Evolutionary conservation across 2,329 filamentous ascomycete genomes (phyloP).

Genomic region (Ascomycota sp.): DNA sequence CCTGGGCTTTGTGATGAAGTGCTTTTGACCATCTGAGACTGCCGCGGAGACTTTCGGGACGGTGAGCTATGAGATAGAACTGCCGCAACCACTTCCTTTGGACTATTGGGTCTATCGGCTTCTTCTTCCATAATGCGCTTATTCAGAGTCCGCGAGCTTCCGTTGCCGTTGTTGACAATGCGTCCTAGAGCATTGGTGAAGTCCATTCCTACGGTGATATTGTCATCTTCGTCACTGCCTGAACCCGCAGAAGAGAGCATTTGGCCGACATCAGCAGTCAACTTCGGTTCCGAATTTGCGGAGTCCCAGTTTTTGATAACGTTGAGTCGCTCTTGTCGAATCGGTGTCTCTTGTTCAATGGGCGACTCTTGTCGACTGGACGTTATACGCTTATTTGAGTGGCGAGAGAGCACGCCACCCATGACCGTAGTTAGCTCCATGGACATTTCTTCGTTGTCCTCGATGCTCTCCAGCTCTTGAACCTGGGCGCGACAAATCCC

Average conservation of each 20-base stretch:
- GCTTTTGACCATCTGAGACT: conserved; percentile 11
- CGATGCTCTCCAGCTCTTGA: conserved; percentile 13
- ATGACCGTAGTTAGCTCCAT: conserved; percentile 56
- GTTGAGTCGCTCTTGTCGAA: background rate
- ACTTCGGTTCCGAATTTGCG: conserved; percentile 23
- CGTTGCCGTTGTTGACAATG: conserved; percentile 25
- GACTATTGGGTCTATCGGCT: conserved; percentile 23
- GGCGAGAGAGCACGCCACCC: conserved; percentile 26
- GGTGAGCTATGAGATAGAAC: conserved; percentile 6
- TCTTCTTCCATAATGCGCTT: conserved; percentile 38
- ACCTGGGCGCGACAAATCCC: conserved; percentile 29
- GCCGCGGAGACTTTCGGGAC: conserved; percentile 3
- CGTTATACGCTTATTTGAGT: conserved; percentile 7
- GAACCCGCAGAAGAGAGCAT: conserved; percentile 17
- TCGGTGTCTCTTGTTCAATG: conserved; percentile 7
- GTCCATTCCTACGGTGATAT: conserved; percentile 38
- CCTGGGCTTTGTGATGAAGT: conserved; percentile 27
- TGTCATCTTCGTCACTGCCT: conserved; percentile 2
- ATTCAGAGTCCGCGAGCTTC: conserved; percentile 14
- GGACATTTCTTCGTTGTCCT: conserved; percentile 45
- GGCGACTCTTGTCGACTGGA: conserved; percentile 6
- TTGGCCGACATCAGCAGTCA: conserved; percentile 34
- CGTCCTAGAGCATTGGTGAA: conserved; percentile 41
- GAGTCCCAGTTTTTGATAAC: background rate
- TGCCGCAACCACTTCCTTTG: conserved; percentile 15